These are phyloP conservation scores for Starmerella gropengiesseri DNA, from an alignment of 805 yeast species.

Conservation along the genomic window DNA sequence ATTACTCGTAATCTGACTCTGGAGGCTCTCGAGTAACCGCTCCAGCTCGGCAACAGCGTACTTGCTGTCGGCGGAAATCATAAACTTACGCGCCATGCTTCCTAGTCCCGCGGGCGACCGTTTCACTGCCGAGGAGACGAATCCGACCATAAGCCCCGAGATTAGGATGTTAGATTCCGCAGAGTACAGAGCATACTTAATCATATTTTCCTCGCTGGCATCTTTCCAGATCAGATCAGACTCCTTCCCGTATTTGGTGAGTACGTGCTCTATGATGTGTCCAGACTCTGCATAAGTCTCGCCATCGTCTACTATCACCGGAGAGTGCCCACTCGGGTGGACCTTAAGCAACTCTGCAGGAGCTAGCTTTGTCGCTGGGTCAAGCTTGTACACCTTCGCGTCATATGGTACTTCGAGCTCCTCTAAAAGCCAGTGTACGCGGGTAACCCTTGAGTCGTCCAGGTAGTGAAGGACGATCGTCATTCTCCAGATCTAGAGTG, in stretches of 20 bases:
- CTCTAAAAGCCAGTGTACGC: slow-evolving; percentile 57
- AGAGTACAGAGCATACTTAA: slow-evolving; percentile 44
- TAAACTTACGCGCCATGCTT: no score
- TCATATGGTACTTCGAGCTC: slow-evolving; percentile 46
- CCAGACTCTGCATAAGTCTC: slow-evolving; percentile 50
- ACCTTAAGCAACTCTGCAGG: slow-evolving; percentile 40
- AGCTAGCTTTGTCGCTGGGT: slow-evolving; percentile 37
- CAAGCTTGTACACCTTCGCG: slow-evolving; percentile 42
- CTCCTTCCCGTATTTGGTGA: slow-evolving; percentile 38
- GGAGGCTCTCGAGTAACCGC: slow-evolving; percentile 34
- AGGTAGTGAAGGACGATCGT: slow-evolving; percentile 25
- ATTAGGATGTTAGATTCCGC: slow-evolving; percentile 54
- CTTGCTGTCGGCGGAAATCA: slow-evolving; percentile 39
- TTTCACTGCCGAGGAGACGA: slow-evolving; percentile 29
- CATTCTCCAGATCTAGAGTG: no score
- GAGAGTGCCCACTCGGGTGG: slow-evolving; percentile 56
- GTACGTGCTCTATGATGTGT: slow-evolving; percentile 42
- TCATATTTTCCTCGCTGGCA: slow-evolving; percentile 35
- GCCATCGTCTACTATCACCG: slow-evolving; percentile 42
- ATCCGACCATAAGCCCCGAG: slow-evolving; percentile 32
- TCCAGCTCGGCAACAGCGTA: slow-evolving; percentile 42
- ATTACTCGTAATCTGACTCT: slow-evolving; percentile 34
- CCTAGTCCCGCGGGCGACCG: slow-evolving; percentile 17
- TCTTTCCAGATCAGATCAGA: slow-evolving; percentile 33
- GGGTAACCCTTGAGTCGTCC: slow-evolving; percentile 46